Conservation (phyloP, 768 basidiomycete species). For the Termitomyces sp. region DNA sequence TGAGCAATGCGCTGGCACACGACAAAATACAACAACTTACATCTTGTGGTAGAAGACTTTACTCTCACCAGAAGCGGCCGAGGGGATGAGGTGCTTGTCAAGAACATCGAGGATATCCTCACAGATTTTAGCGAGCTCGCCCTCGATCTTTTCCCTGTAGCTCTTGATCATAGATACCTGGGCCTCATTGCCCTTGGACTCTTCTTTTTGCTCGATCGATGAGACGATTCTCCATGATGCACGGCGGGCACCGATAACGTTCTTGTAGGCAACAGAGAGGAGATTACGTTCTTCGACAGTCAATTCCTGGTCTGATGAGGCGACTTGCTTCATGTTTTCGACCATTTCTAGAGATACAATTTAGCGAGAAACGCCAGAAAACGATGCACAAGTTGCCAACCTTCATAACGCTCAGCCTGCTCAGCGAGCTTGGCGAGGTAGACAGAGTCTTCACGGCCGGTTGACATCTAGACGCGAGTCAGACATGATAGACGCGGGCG, state of each 20-base stretch:
- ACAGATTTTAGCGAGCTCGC: constrained; percentile 96
- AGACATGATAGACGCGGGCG: constrained; percentile 21
- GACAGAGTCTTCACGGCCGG: constrained; percentile 93
- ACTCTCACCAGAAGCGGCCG: constrained; percentile 93
- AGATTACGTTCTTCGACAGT: constrained; percentile 99
- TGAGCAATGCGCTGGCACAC: constrained; percentile 13
- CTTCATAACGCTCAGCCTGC: constrained; percentile 99
- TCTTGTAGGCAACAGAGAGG: constrained; percentile 98
- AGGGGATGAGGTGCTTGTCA: constrained; percentile 96
- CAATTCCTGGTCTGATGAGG: constrained; percentile 95
- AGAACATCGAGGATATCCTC: constrained; percentile 97
- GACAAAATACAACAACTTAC: constrained; percentile 38
- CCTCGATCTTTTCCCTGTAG: constrained; percentile 97
- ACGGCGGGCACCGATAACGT: constrained; percentile 97
- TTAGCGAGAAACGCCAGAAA: constrained; percentile 14
- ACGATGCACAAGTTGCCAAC: constrained; percentile 30
- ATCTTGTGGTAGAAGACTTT: constrained; percentile 99
- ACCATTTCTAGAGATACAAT: constrained; percentile 74
- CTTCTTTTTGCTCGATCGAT: constrained; percentile 99
- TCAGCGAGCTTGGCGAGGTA: constrained; percentile 99
- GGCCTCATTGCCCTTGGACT: constrained; percentile 95
- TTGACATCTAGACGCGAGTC: constrained; percentile 60
- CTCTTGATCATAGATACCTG: constrained; percentile 97
- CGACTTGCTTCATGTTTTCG: constrained; percentile 99
- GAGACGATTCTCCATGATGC: constrained; percentile 98